Percentiles rank a stretch among this genome's conserved stretches.
These are phyloP conservation scores for Pseudonitzschia multiseries DNA, from an alignment of 108 stramenopile genomes.

Conservation along the genomic window DNA sequence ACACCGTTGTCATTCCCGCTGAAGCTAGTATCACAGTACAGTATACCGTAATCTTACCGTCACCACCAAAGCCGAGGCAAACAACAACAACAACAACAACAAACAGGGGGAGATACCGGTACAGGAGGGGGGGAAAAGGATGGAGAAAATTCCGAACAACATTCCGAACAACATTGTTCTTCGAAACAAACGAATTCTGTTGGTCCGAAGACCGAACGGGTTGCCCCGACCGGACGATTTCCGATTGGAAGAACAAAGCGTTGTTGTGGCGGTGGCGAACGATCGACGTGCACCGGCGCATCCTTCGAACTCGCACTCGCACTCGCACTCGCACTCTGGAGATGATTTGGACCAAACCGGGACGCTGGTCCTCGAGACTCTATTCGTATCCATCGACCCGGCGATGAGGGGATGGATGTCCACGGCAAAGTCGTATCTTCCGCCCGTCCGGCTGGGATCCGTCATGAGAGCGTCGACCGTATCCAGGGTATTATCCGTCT, in stretches of 20 bases:
- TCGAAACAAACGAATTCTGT: not conserved
- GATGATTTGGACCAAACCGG: not conserved
- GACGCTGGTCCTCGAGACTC: not conserved
- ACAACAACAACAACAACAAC: too few relatives aligned
- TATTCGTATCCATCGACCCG: conserved; percentile 10
- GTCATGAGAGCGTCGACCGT: conserved; percentile 10
- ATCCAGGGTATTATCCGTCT: not conserved
- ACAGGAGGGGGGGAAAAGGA: too few relatives aligned
- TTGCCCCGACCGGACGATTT: conserved; percentile 14
- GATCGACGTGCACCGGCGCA: too few relatives aligned
- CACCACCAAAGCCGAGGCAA: too few relatives aligned
- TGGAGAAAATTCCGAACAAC: too few relatives aligned
- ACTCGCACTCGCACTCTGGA: not conserved
- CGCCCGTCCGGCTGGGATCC: not conserved
- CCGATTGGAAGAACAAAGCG: not conserved
- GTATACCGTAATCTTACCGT: too few relatives aligned
- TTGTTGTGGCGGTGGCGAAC: not conserved
- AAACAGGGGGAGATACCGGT: too few relatives aligned
- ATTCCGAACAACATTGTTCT: not conserved
- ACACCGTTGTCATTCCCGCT: too few relatives aligned
- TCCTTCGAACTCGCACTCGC: not conserved
- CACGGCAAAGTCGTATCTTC: not conserved
- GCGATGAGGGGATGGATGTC: conserved; percentile 16
- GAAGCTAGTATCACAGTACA: too few relatives aligned
- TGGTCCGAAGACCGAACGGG: conserved; percentile 1